Evolutionary conservation across 2,329 filamentous ascomycete genomes (phyloP).

Genomic region (Apiospora saccharicola): DNA sequence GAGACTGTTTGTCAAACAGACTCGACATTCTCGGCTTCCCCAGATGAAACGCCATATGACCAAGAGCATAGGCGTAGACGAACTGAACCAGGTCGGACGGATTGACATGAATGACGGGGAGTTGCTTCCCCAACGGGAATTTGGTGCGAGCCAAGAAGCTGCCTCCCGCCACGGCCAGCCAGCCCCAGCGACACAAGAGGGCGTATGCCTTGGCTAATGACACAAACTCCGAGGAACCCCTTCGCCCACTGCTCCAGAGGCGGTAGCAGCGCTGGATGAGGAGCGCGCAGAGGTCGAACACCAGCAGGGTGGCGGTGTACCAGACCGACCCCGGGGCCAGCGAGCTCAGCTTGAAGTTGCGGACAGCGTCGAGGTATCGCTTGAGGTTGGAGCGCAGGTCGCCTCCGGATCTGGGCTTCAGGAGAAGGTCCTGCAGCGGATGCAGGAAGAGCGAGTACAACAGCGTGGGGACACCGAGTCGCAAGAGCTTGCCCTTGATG

Average conservation of each 20-base stretch:
- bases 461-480: constrained; percentile 17
- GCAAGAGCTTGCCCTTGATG: constrained; percentile 20
- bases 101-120: constrained; percentile 19
- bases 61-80: constrained; percentile 24
- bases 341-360: constrained; percentile 17
- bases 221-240: not conserved
- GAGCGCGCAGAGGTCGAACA: constrained; percentile 23
- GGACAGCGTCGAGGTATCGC: constrained; percentile 22
- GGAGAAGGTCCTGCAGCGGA: not conserved
- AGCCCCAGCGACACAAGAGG: constrained; percentile 25
- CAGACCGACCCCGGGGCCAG: constrained; percentile 22
- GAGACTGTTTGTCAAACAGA: too few species aligned
- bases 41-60: constrained; percentile 22
- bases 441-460: constrained; percentile 18
- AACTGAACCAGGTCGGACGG: constrained; percentile 21
- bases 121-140: constrained; percentile 15
- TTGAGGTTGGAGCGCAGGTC: not conserved
- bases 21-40: constrained; percentile 24
- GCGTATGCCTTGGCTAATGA: constrained; percentile 24
- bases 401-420: not conserved
- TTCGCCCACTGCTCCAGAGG: too few species aligned
- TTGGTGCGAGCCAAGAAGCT: constrained; percentile 25
- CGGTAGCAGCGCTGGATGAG: constrained; percentile 22
- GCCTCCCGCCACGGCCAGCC: constrained; percentile 22
- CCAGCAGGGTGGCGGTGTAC: constrained; percentile 25